These are phyloP conservation scores for Boletus rex-veris DNA, from an alignment of 768 basidiomycete species.

Conservation along the genomic window DNA sequence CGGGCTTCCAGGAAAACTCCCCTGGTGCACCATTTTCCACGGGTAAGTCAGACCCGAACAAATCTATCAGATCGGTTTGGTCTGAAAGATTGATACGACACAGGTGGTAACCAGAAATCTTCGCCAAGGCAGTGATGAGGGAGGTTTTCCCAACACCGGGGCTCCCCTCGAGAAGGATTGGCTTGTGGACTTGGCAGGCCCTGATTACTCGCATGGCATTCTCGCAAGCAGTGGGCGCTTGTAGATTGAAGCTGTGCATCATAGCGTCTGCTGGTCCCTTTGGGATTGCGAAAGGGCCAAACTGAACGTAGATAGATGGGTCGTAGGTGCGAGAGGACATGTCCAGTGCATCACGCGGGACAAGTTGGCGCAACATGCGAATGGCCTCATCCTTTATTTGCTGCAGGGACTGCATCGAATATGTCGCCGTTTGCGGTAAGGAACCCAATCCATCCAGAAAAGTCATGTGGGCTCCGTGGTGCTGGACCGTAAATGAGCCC, in stretches of 20 bases:
- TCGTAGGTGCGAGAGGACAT: slow-evolving; percentile 31
- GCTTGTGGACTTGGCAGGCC: slow-evolving; percentile 86
- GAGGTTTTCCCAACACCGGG: slow-evolving; percentile 99
- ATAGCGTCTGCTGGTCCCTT: slow-evolving; percentile 46
- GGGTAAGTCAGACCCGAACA: slow-evolving; percentile 95
- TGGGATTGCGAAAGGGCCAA: slow-evolving; percentile 73
- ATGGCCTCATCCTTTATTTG: slow-evolving; percentile 59
- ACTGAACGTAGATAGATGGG: slow-evolving; percentile 40
- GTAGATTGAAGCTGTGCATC: slow-evolving; percentile 64
- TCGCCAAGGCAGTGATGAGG: slow-evolving; percentile 82
- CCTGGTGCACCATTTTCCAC: slow-evolving; percentile 88
- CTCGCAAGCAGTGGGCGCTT: slow-evolving; percentile 82
- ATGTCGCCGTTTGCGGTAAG: slow-evolving; percentile 65
- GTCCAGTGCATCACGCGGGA: slow-evolving; percentile 40
- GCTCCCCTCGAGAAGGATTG: slow-evolving; percentile 93
- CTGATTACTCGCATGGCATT: slow-evolving; percentile 88
- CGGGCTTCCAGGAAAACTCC: slow-evolving; percentile 97
- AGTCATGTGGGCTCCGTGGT: slow-evolving; percentile 91
- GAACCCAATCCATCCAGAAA: slow-evolving; percentile 86
- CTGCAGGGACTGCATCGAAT: slow-evolving; percentile 56
- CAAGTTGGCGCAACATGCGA: slow-evolving; percentile 51
- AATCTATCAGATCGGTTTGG: slow-evolving; percentile 93
- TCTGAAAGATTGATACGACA: slow-evolving; percentile 97
- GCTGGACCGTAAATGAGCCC: slow-evolving; percentile 43
- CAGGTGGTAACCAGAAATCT: slow-evolving; percentile 69